Conservation (phyloP, 768 basidiomycete species). For the Pleurotus tuoliensis region DNA sequence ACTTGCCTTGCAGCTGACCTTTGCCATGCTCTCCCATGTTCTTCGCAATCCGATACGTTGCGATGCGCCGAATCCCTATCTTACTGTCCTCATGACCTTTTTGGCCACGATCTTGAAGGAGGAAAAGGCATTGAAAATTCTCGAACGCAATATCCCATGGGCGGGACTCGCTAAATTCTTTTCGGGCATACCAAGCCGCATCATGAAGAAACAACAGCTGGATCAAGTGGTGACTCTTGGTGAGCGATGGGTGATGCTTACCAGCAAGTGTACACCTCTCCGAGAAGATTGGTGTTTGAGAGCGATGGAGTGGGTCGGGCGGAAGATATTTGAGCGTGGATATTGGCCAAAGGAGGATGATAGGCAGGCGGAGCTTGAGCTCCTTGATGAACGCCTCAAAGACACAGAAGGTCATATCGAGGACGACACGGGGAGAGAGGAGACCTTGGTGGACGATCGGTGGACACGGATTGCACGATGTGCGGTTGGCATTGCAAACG, state of each 20-base stretch:
- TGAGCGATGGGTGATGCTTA: conserved; percentile 65
- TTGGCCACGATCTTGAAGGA: conserved; percentile 73
- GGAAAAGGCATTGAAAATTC: conserved; percentile 47
- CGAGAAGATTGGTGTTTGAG: conserved; percentile 95
- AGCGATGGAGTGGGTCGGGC: conserved; percentile 95
- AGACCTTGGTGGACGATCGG: conserved; percentile 28
- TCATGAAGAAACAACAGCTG: conserved; percentile 20
- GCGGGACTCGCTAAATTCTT: conserved; percentile 63
- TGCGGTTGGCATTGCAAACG: conserved; percentile 59
- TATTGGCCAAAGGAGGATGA: conserved; percentile 87
- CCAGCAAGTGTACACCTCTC: conserved; percentile 65
- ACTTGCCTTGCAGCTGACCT: conserved; percentile 75
- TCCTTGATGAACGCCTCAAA: conserved; percentile 62
- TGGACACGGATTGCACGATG: conserved; percentile 77
- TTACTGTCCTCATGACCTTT: conserved; percentile 85
- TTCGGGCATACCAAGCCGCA: conserved; percentile 49
- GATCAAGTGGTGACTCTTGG: conserved; percentile 12
- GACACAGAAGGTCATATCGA: conserved; percentile 78
- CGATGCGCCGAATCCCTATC: conserved; percentile 76
- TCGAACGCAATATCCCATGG: conserved; percentile 88
- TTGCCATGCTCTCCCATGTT: conserved; percentile 69
- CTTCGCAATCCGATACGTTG: conserved; percentile 60
- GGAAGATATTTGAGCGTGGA: conserved; percentile 87
- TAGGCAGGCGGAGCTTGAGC: conserved; percentile 68
- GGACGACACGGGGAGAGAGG: conserved; percentile 63